Evolutionary conservation across 331 rosid genomes (phyloP), one percentile per base, ranked within the genome.

Genomic region (Acacia pycnantha): DNA sequence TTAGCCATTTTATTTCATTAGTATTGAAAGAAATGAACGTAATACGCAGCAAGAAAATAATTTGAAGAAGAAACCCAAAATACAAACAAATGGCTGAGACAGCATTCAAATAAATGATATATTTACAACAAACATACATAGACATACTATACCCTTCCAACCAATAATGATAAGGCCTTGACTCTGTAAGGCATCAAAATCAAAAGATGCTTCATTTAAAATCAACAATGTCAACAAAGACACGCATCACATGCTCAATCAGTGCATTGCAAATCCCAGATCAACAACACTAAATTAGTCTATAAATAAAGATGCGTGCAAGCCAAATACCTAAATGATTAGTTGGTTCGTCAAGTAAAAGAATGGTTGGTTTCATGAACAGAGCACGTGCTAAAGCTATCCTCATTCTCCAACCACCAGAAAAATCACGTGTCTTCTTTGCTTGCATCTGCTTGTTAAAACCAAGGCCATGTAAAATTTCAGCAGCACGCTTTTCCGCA

Each of bases 401-500:
- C 85, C 99, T 91, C 99, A 96, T 96, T 77, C 99, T 96, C 99
- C 99, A 96, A 75, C 99, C 99, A 87, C 99, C 99, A 62, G 99
- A 96, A 87, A 96, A 96, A 85, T 96, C 99, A 22, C 91, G 83
- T 0, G 98, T 96, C 85, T 90, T 94, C 94, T 94, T 94, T 26
- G 89, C 90, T 80, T 96, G 99, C 99, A 96, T 96, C 90, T 86
- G 84, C 89, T 94, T 96, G 92, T 88, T 64, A 86, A 96, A 96
- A 37, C 99, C 99, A 81, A 96, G 98, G 66, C 99, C 99, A 87
- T 41, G 85, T 41, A 96, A 88, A 64, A 94, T 96, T 87, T 96
- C 99, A 80, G 99, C 99, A 10, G 98, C 99, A 81, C 98, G 97
- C 82, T 96, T 96, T 88, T 96, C 99, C 5, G 99, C 99, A 58